Conservation (phyloP, 225 moss, liverwort and hornwort genomes). For the Neckera pumila region DNA sequence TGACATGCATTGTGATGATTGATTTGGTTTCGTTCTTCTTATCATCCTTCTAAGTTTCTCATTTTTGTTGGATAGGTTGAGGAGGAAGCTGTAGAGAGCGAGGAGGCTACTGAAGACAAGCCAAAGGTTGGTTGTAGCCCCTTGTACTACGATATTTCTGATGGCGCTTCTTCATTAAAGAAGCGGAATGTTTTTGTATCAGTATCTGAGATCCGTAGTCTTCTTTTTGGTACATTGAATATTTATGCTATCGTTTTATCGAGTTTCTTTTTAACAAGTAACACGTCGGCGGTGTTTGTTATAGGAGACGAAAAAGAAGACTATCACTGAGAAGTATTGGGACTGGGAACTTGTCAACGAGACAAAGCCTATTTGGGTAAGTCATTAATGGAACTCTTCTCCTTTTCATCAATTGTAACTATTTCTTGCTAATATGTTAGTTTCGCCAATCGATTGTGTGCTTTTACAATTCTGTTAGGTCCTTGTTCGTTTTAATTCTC, state of each 20-base stretch:
- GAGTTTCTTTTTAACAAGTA: not conserved
- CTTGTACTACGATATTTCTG: not conserved
- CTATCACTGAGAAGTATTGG: conserved; percentile 75
- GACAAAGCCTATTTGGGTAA: conserved; percentile 89
- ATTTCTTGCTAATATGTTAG: not conserved
- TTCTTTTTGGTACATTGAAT: not conserved
- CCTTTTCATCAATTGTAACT: not conserved
- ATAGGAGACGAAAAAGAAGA: conserved; percentile 54
- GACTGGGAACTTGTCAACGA: conserved; percentile 96
- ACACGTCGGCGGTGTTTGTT: not conserved
- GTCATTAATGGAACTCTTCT: not conserved
- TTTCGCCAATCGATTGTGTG: not conserved
- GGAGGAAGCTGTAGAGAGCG: conserved; percentile 27
- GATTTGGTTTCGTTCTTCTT: not conserved
- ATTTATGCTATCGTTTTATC: not conserved
- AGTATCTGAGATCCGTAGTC: not conserved
- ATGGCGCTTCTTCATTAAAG: not conserved
- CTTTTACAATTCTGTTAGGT: not conserved
- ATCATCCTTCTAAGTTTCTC: not conserved
- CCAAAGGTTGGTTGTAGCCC: not conserved
- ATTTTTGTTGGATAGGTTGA: conserved; percentile 21
- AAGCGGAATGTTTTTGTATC: not conserved
- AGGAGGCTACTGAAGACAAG: conserved; percentile 12
- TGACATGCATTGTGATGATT: not conserved
- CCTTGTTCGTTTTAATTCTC: not conserved